Evolutionary conservation across 176 grass and related monocot species (phyloP), one percentile per base, ranked within the genome.

Genomic region (Lolium perenne): DNA sequence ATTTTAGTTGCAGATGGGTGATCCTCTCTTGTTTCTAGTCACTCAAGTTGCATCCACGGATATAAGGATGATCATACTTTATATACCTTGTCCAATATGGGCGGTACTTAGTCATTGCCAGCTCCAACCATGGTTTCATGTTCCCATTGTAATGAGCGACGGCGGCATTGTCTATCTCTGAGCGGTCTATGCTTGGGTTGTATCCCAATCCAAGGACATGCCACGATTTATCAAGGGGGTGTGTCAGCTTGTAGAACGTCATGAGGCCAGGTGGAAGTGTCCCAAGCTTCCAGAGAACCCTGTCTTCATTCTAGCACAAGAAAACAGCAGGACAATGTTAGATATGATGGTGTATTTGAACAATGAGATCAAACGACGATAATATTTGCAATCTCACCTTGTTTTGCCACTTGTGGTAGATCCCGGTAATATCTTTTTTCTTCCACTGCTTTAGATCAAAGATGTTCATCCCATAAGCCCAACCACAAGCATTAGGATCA

Each of bases 401-500:
- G 57, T 54, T 99, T 85, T 99, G 97, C 97, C 97, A 99, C 81
- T 85, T 99, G 90, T 99, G 97, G 82, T 99, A 99, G 62, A 99
- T 99, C 66, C 97, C 97, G 12, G 97, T 99, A 55, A 99, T 99
- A 79, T 99, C 94, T 88, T 99, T 99, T 71, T 89, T 94, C 86
- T 96, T 96, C 97, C 97, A 99, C 51, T 95, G 86, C 71, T 87
- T 90, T 3, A 99, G 87, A 85, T 99, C 97, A 90, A 99, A 99
- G 70, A 99, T 87, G 83, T 99, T 99, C 97, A 99, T 99, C 62
- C 97, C 97, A 84, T 96, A 99, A 64, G 97, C 97, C 97, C 97
- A 99, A 25, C 97, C 97, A 74, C 97, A 99, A 20, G 97, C 90
- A 85, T 94, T 96, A 20, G 97, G 97, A 86, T 96, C 92, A 41